Base-by-base conservation (phyloP, 1,139 yeast species). In the Hyphopichia burtonii region DNA sequence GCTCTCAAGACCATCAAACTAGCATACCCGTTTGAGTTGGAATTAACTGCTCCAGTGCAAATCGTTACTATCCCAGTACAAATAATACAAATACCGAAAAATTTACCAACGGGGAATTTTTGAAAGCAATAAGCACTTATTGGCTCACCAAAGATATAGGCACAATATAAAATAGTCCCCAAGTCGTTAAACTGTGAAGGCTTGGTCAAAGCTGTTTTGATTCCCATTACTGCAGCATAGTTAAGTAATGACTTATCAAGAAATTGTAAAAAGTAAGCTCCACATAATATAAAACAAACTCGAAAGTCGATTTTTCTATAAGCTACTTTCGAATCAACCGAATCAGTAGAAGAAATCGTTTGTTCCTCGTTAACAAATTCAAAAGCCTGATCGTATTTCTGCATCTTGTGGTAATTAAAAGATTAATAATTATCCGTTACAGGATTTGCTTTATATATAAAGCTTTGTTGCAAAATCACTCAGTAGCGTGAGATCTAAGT, bases 211-310 rank as follows among this genome's bases (percentile, higher is more conserved):
- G 67, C 52, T 7, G 56, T 52, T 50, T 69, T 70, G 39, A 76
- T 68, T 1, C 81, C 81, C 78, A 75, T 74, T 1, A 75, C 78
- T 1, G 78, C 76, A 2, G 80, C 72, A 53, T 72, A 74, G 47
- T 71, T 71, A 33, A 74, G 55, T 8, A 71, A 55, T 6, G 70
- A 59, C 49, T 74, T 74, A 47, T 75, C 80, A 37, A 75, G 53
- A 49, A 67, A 73, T 48, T 72, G 78, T 25, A 73, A 55, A 44
- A 73, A 68, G 49, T 74, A 74, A 41, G 70, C 61, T 11, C 64
- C 56, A 41, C 73, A 66, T 36, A 71, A 48, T 11, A 72, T 39
- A 0, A 75, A 64, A 37, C 72, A 43, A 22, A 69, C 58, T 16
- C 59, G 48, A 16, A 40, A 35, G 45, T 69, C 75, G 17, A 68